Conservation (phyloP, 371 early-diverging fungal species). For the Mucor irregularis region DNA sequence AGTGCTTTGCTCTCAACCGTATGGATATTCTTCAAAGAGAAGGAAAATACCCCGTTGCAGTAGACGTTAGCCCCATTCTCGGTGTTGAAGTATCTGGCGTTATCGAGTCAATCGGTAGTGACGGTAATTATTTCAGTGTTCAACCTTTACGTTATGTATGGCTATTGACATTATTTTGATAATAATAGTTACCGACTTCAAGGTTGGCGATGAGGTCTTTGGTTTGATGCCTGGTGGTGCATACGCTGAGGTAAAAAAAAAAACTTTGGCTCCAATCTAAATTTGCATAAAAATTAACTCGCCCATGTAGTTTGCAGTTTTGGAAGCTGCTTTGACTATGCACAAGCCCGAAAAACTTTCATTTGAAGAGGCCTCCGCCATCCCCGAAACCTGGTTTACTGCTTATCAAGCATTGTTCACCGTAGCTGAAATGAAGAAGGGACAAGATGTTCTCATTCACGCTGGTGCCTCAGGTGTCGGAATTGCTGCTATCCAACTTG, state of each 20-base stretch:
- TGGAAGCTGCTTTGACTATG: slow-evolving; percentile 62
- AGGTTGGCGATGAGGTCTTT: slow-evolving; percentile 68
- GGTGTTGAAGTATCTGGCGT: slow-evolving; percentile 80
- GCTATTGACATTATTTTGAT: too few relatives aligned
- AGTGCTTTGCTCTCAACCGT: slow-evolving; percentile 70
- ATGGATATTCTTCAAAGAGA: slow-evolving; percentile 79
- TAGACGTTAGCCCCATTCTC: slow-evolving; percentile 63
- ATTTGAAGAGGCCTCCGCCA: slow-evolving; percentile 69
- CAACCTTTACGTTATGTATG: background rate
- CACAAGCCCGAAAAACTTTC: slow-evolving; percentile 57
- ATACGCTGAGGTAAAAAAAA: slow-evolving; percentile 62
- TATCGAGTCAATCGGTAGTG: slow-evolving; percentile 53
- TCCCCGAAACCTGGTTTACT: slow-evolving; percentile 82
- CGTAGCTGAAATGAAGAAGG: slow-evolving; percentile 57
- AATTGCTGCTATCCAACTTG: slow-evolving; percentile 76
- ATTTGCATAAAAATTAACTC: background rate
- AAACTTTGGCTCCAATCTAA: background rate
- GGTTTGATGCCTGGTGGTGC: slow-evolving; percentile 74
- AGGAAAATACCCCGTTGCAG: slow-evolving; percentile 70
- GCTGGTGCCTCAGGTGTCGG: slow-evolving; percentile 83
- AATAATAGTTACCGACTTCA: slow-evolving; percentile 52
- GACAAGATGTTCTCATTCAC: slow-evolving; percentile 75
- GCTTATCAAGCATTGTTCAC: slow-evolving; percentile 75
- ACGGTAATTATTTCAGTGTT: too few relatives aligned
- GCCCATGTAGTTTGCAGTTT: slow-evolving; percentile 54